Evolutionary conservation across 2,329 filamentous ascomycete species (phyloP), one percentile per base, ranked within the genome.

Genomic region (Aplosporella prunicola): DNA sequence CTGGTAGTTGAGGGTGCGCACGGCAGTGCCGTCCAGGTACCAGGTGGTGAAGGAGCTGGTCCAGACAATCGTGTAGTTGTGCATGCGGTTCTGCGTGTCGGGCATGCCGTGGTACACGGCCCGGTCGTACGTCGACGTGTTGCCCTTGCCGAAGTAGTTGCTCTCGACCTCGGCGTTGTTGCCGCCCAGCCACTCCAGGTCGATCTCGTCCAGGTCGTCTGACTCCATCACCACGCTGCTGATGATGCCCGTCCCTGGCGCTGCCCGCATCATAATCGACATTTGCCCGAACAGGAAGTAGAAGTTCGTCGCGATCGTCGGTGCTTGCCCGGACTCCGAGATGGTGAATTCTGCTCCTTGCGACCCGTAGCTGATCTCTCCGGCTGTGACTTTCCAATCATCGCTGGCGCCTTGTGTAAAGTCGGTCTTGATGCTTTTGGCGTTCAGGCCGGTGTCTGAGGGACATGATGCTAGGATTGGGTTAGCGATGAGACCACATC

Each of bases 241-340:
- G 50, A 91, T 74, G 43, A 91, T 76, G 33, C 85, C 84, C 5
- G 61, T 63, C 9, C 85, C 85, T 2, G 66, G 62, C 1, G 85
- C 77, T 4, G 80, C 79, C 61, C 82, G 81, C 63, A 91, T 71
- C 46, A 73, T 66, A 35, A 87, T 68, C 57, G 86, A 81, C 37
- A 82, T 76, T 39, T 75, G 72, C 35, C 84, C 84, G 45, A 80
- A 85, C 65, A 91, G 86, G 61, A 89, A 82, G 64, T 84, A 87
- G 57, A 87, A 89, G 47, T 75, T 75, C 31, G 80, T 77, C 43
- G 75, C 70, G 40, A 89, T 69, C 1, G 82, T 88, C 1, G 66
- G 66, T 1, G 66, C 62, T 39, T 68, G 53, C 13, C 51, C 55
- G 5, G 52, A 51, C 23, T 56, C 57, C 24, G 47, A 51, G 46